Evolutionary conservation across 805 yeast genomes (phyloP).

Genomic region (Candida methanosorbosa): DNA sequence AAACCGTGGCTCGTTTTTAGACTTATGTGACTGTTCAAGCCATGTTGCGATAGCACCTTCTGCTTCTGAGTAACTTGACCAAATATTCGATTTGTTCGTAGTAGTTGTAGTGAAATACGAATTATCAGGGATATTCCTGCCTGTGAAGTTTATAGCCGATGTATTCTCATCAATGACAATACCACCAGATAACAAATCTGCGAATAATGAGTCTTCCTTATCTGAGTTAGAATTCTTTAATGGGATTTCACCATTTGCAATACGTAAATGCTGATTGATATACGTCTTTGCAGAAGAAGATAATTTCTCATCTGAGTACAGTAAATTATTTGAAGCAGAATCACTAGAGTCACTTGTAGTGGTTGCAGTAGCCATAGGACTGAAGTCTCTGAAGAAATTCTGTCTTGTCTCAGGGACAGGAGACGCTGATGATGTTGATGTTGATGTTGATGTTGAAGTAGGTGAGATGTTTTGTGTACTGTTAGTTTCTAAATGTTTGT

Average conservation of each 20-base stretch:
- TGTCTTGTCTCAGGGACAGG: neutral
- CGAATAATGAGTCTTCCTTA: too few relatives aligned
- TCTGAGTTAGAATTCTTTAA: too few relatives aligned
- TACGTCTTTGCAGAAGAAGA: neutral
- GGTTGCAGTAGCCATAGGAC: neutral
- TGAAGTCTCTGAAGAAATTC: neutral
- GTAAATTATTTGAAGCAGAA: neutral
- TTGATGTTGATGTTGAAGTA: neutral
- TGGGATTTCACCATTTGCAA: neutral
- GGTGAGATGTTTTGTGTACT: too few relatives aligned
- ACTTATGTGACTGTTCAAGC: constrained; percentile 13
- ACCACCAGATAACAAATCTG: too few relatives aligned
- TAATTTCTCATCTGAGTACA: neutral
- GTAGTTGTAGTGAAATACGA: too few relatives aligned
- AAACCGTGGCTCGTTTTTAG: too few relatives aligned
- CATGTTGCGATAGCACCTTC: constrained; percentile 17
- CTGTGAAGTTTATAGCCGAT: too few relatives aligned
- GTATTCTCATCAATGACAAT: too few relatives aligned
- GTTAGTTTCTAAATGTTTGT: too few relatives aligned
- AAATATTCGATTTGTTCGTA: too few relatives aligned
- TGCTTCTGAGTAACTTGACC: constrained; percentile 17
- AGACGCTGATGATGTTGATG: neutral
- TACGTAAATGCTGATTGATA: neutral
- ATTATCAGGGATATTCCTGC: too few relatives aligned
- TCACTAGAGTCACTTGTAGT: neutral